Conservation (phyloP, 73 alveolate species). For the Paraurostyla sp. region DNA sequence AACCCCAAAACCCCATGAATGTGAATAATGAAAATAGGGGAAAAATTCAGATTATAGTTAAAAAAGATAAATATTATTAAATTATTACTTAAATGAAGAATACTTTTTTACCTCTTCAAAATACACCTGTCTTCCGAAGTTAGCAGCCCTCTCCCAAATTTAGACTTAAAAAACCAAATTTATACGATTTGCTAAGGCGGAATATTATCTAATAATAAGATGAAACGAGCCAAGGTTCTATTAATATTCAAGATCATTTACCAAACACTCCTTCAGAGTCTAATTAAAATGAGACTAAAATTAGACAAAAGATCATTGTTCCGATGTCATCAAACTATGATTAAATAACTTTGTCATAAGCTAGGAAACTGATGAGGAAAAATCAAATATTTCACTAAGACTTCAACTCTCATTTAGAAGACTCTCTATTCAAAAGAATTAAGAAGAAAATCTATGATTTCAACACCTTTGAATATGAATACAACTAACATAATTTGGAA, state of each 20-base stretch:
- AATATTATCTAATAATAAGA: too few relatives aligned
- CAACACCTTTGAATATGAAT: neutral
- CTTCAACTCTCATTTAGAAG: neutral
- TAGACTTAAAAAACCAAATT: too few relatives aligned
- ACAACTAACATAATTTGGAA: neutral
- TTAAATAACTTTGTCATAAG: neutral
- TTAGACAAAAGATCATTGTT: neutral
- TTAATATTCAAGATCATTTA: neutral
- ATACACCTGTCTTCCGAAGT: too few relatives aligned
- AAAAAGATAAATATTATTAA: neutral
- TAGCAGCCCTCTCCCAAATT: too few relatives aligned
- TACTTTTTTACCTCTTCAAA: too few relatives aligned
- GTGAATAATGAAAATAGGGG: neutral
- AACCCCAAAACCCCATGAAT: slow-evolving; percentile 27
- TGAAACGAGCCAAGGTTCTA: too few relatives aligned
- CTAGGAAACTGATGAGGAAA: neutral
- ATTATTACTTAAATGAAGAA: neutral
- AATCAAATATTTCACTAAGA: slow-evolving; percentile 8
- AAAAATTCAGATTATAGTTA: neutral
- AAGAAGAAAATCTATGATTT: neutral
- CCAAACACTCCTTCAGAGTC: neutral
- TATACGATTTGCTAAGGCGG: too few relatives aligned
- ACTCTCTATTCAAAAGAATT: neutral
- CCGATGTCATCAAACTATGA: slow-evolving; percentile 6
- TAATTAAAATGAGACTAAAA: neutral